Evolutionary conservation across 768 basidiomycete species (phyloP), one percentile per base, ranked within the genome.

Genomic region (Boletus eberwhitei): DNA sequence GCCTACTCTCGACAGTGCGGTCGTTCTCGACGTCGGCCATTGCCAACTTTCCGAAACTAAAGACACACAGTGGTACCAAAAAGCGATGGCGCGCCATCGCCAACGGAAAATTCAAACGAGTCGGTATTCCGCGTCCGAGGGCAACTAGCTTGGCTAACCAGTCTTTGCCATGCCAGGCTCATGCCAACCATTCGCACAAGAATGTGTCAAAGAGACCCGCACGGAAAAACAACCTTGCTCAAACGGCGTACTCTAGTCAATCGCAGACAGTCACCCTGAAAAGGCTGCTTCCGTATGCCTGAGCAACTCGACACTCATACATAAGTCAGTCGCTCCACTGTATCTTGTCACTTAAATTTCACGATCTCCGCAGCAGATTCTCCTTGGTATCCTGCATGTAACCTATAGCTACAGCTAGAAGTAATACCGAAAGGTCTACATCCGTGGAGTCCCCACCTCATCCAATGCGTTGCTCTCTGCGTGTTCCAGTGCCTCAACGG

Each of bases 11-110:
- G 37, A 66, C 60, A 26, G 61, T 64, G 34, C 78, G 80, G 22
- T 61, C 74, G 14, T 88, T 91, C 69, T 87, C 88, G 36, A 81
- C 83, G 14, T 82, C 84, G 5, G 69, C 80, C 8, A 58, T 77
- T 2, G 67, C 70, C 29, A 77, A 79, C 50, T 87, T 84, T 51
- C 89, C 88, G 50, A 91, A 91, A 73, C 73, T 91, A 62, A 91
- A 91, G 70, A 81, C 86, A 1, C 89, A 91, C 67, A 86, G 83
- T 4, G 89, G 88, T 11, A 80, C 89, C 22, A 90, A 90, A 74
- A 91, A 91, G 71, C 76, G 89, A 57, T 91, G 87, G 87, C 75
- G 81, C 53, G 84, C 86, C 4, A 70, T 90, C 42, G 80, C 81
- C n/a, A 84, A 81, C 24, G 81, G 83, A 42, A 67, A 75, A 16